Conservation (phyloP, 2,329 filamentous ascomycete genomes). For the Alternaria arborescens region DNA sequence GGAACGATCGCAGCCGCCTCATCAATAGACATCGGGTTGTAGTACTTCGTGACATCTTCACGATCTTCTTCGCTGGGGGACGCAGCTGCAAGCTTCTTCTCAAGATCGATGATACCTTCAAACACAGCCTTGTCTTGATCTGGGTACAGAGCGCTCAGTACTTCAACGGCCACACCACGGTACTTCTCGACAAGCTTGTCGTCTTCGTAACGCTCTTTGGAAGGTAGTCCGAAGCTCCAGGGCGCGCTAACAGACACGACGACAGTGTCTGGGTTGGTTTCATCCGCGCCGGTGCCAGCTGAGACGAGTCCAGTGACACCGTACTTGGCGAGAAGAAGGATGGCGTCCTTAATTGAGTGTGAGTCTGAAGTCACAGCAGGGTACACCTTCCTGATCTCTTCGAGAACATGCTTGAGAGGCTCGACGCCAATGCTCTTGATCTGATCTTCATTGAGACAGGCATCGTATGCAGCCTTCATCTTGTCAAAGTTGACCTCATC, state of each 20-base stretch:
- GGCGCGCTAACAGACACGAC: conserved; percentile 59
- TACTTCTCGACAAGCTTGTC: conserved; percentile 45
- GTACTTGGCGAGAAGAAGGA: conserved; percentile 58
- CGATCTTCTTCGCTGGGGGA: conserved; percentile 67
- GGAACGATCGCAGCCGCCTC: conserved; percentile 66
- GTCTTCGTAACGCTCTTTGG: conserved; percentile 49
- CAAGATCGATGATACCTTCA: conserved; percentile 58
- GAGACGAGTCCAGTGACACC: conserved; percentile 50
- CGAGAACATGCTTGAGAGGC: conserved; percentile 66
- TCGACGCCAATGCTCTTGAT: conserved; percentile 64
- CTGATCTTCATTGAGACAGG: conserved; percentile 70
- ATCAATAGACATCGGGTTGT: conserved; percentile 68
- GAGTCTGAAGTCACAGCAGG: conserved; percentile 17
- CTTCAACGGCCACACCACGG: conserved; percentile 32
- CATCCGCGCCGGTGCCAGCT: conserved; percentile 53
- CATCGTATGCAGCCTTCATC: conserved; percentile 69
- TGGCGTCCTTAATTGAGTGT: conserved; percentile 53
- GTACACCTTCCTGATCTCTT: conserved; percentile 53
- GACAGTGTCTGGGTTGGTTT: conserved; percentile 64
- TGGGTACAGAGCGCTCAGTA: conserved; percentile 32
- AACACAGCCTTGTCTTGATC: conserved; percentile 45
- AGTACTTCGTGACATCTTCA: conserved; percentile 71
- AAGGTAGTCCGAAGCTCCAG: conserved; percentile 56
- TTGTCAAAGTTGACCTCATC: conserved; percentile 72
- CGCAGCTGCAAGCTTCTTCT: conserved; percentile 67